Evolutionary conservation across 768 basidiomycete species (phyloP), one percentile per base, ranked within the genome.

Genomic region (Lenzites betulinus): DNA sequence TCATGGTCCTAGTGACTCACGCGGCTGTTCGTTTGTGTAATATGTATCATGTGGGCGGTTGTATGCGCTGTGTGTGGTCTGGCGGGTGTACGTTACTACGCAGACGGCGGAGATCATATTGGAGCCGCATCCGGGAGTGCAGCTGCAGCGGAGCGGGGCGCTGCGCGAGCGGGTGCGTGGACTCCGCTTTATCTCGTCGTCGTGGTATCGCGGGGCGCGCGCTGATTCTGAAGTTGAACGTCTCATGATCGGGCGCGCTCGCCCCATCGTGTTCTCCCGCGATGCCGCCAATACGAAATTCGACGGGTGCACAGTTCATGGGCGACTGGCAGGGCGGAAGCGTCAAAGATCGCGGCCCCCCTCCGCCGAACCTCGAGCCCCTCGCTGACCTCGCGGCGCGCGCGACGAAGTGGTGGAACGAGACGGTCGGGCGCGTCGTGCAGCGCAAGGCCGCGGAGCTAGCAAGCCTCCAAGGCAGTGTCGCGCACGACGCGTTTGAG

Each of bases 51-150:
- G n/a, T n/a, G n/a, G n/a, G n/a, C n/a, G n/a, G n/a, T n/a, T n/a
- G n/a, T n/a, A n/a, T n/a, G n/a, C 30, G n/a, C 20, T 18, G 18
- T 5, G 16, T n/a, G 9, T 22, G 5, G 22, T 12, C 1, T 13
- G 25, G 44, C n/a, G 44, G 20, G 41, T 59, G 35, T 59, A n/a
- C n/a, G n/a, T n/a, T n/a, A n/a, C n/a, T n/a, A n/a, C n/a, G n/a
- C n/a, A 90, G 90, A 93, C 91, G 1, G 87, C 88, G 18, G 80
- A 86, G 67, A 74, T 74, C 36, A 89, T 92, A 66, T 69, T 90
- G 23, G 70, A 63, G 55, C 75, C 81, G 64, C 87, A 90, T 64
- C 76, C 81, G 1, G 71, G 73, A 23, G 71, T 84, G 26, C 63
- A 65, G 25, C 69, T 88, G 50, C 71, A 78, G 54, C 74, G 70